Evolutionary conservation across 306 rosid genomes (phyloP).

Genomic region (Purshia tridentata): DNA sequence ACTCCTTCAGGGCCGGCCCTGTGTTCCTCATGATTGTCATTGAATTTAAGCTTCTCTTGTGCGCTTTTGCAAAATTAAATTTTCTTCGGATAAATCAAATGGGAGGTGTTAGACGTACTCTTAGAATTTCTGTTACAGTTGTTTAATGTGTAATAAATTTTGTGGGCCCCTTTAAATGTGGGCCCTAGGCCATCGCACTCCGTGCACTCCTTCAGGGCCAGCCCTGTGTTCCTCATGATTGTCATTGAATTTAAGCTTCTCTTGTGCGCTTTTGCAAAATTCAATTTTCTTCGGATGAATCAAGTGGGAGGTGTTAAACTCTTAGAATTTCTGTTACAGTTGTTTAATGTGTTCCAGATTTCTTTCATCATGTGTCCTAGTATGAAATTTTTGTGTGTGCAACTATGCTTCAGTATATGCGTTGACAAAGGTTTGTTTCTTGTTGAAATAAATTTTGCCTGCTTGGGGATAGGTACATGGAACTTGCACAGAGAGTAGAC

Average conservation of each 20-base stretch:
- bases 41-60: background rate
- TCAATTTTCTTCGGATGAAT: background rate
- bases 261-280: background rate
- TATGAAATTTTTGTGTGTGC: background rate
- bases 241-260: background rate
- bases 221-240: no score
- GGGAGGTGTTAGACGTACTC: no score
- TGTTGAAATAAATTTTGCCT: slow-evolving; percentile 3
- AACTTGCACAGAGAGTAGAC: slow-evolving; percentile 46
- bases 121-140: no score
- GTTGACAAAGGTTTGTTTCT: background rate
- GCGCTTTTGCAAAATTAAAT: background rate
- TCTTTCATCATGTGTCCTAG: background rate
- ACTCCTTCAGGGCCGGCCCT: no score
- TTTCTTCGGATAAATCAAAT: background rate
- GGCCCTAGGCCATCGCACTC: no score
- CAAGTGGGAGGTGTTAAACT: no score
- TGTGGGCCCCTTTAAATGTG: no score
- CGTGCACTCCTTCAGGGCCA: no score
- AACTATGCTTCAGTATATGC: background rate
- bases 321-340: background rate
- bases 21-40: no score
- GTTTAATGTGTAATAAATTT: no score
- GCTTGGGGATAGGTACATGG: slow-evolving; percentile 28
- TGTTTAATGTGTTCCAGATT: background rate